Evolutionary conservation across 768 basidiomycete species (phyloP).

Genomic region (Neoboletus magnificus): DNA sequence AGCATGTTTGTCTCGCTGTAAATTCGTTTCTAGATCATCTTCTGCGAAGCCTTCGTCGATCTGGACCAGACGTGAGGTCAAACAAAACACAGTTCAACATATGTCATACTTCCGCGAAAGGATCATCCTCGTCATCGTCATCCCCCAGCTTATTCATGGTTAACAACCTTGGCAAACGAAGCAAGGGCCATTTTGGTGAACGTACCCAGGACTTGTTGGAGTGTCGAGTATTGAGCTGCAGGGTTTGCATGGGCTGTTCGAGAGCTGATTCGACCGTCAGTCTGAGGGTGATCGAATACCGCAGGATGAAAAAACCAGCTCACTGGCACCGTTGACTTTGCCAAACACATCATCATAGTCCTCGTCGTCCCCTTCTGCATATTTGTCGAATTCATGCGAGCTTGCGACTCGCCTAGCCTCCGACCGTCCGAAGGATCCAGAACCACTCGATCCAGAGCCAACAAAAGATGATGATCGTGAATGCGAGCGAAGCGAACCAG

Average conservation of each 20-base stretch:
- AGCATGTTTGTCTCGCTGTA: constrained; percentile 92
- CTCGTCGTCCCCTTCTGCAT: constrained; percentile 84
- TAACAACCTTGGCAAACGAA: not conserved
- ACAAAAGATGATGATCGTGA: constrained; percentile 58
- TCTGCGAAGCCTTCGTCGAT: constrained; percentile 93
- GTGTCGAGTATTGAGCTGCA: constrained; percentile 81
- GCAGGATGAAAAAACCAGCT: constrained; percentile 28
- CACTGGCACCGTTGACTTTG: constrained; percentile 65
- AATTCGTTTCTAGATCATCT: constrained; percentile 87
- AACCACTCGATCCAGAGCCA: constrained; percentile 37
- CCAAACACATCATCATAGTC: constrained; percentile 97
- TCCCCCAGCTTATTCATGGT: constrained; percentile 58
- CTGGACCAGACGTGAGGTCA: constrained; percentile 33
- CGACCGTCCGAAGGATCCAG: constrained; percentile 60
- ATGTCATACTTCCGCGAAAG: constrained; percentile 79
- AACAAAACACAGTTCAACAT: not conserved
- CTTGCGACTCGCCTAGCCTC: constrained; percentile 56
- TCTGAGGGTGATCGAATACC: not conserved
- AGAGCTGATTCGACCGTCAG: constrained; percentile 35
- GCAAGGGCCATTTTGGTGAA: constrained; percentile 7
- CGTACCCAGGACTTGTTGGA: constrained; percentile 89
- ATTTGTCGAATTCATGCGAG: constrained; percentile 74
- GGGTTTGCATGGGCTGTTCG: constrained; percentile 64
- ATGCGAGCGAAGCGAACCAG: constrained; percentile 41
- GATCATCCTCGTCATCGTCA: constrained; percentile 89